Evolutionary conservation across 352 stramenopile species (phyloP).

Genomic region (Globisporangium parvum): DNA sequence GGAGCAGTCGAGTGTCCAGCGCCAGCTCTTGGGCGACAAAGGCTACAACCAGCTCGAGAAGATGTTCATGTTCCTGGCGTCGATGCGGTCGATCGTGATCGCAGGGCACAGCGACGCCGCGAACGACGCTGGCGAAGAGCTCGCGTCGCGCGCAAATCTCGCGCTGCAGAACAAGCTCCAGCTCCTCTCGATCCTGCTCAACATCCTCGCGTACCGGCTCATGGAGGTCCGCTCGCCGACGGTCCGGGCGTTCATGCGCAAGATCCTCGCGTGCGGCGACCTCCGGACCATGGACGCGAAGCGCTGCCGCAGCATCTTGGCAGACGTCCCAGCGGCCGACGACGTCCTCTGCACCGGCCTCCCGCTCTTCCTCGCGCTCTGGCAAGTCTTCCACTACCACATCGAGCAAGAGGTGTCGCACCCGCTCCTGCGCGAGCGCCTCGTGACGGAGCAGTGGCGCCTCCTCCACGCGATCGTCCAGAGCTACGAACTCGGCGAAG

Average conservation of each 20-base stretch:
- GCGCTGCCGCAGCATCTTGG: constrained; percentile 37
- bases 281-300: constrained; percentile 26
- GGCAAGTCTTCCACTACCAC: constrained; percentile 82
- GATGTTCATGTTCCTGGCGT: constrained; percentile 79
- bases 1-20: constrained; percentile 38
- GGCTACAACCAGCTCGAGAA: constrained; percentile 86
- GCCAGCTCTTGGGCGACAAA: constrained; percentile 73
- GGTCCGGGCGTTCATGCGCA: constrained; percentile 48
- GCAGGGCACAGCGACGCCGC: constrained; percentile 21
- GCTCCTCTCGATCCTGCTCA: constrained; percentile 75
- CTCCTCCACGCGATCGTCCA: constrained; percentile 58
- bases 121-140: neutral
- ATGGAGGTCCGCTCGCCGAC: constrained; percentile 52
- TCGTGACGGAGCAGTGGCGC: constrained; percentile 55
- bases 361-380: constrained; percentile 69
- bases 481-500: constrained; percentile 43
- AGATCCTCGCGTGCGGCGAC: constrained; percentile 27
- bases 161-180: constrained; percentile 82
- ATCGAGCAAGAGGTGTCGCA: constrained; percentile 76
- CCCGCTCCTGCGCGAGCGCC: constrained; percentile 42
- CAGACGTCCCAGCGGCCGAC: constrained; percentile 44
- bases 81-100: constrained; percentile 72
- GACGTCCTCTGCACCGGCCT: constrained; percentile 66
- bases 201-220: constrained; percentile 75
- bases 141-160: constrained; percentile 52